Conservation (phyloP, 2,329 filamentous ascomycete genomes). For the Monilinia polystroma region DNA sequence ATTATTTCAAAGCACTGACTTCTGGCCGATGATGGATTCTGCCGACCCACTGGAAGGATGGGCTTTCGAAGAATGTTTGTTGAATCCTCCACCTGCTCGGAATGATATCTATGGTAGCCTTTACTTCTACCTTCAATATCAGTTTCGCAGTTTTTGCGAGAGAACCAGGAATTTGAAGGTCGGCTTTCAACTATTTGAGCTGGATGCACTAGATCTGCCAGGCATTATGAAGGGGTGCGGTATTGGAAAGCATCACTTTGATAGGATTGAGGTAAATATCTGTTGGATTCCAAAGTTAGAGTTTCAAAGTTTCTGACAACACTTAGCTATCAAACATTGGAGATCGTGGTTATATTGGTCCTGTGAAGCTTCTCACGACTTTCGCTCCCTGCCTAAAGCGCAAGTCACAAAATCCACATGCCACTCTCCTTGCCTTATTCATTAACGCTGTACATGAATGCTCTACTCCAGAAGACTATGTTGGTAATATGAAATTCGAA, state of each 20-base stretch:
- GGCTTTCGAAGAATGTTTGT: slow-evolving; percentile 24
- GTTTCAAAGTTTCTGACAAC: not conserved
- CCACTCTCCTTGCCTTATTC: slow-evolving; percentile 23
- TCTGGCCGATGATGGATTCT: slow-evolving; percentile 44
- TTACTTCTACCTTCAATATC: slow-evolving; percentile 11
- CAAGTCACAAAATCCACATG: slow-evolving; percentile 20
- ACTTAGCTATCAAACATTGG: slow-evolving; percentile 19
- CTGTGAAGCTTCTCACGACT: not conserved
- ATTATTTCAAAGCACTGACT: slow-evolving; percentile 36
- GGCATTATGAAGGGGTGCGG: not conserved
- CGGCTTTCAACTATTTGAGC: slow-evolving; percentile 11
- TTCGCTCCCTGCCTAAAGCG: slow-evolving; percentile 17
- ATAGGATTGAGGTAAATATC: slow-evolving; percentile 17
- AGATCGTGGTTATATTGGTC: slow-evolving; percentile 20
- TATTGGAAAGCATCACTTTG: slow-evolving; percentile 3
- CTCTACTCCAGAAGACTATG: not conserved
- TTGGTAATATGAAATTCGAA: not conserved
- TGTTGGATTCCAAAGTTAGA: not conserved
- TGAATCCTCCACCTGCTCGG: slow-evolving; percentile 10
- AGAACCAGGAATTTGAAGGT: not conserved
- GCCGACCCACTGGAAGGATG: slow-evolving; percentile 44
- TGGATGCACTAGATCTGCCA: slow-evolving; percentile 14
- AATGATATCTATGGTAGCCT: slow-evolving; percentile 22
- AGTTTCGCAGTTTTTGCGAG: slow-evolving; percentile 12
- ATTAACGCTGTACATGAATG: slow-evolving; percentile 20